Evolutionary conservation across 495 filamentous ascomycete genomes (phyloP).

Genomic region (Cercophora sp.): DNA sequence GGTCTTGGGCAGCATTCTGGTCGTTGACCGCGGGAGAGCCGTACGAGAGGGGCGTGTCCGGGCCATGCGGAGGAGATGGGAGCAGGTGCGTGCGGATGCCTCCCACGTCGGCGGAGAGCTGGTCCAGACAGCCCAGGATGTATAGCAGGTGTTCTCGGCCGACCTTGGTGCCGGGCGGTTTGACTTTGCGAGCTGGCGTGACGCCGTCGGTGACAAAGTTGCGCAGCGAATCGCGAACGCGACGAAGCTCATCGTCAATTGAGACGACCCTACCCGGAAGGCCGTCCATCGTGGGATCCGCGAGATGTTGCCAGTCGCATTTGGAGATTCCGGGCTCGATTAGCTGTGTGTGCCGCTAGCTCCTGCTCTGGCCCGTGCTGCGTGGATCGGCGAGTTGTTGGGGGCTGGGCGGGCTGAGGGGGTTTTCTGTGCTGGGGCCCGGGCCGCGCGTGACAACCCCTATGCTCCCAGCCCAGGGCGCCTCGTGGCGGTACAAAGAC

Average conservation of each 20-base stretch:
- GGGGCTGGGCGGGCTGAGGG: no score
- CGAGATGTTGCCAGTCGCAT: conserved; percentile 16
- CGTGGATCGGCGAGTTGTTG: no score
- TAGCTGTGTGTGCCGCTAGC: conserved; percentile 4
- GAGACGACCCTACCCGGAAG: conserved; percentile 23
- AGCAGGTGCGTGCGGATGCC: conserved; percentile 11
- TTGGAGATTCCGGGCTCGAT: conserved; percentile 4
- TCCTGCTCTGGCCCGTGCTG: neutral
- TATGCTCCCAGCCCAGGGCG: no score
- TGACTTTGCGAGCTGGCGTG: conserved; percentile 21
- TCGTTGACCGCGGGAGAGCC: conserved; percentile 1
- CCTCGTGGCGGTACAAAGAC: no score
- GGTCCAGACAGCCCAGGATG: conserved; percentile 22
- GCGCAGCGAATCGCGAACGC: conserved; percentile 21
- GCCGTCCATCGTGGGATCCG: conserved; percentile 26
- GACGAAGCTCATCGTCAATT: conserved; percentile 23
- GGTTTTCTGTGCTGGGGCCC: no score
- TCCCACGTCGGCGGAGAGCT: conserved; percentile 13
- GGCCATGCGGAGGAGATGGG: conserved; percentile 8
- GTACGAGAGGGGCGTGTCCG: conserved; percentile 21
- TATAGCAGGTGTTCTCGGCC: conserved; percentile 22
- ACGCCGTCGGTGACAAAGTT: conserved; percentile 20
- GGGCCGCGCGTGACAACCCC: no score
- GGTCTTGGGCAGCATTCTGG: conserved; percentile 1
- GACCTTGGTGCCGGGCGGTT: conserved; percentile 25